These are phyloP conservation scores for Monilinia vaccinii-corymbosi DNA, from an alignment of 2,329 filamentous ascomycete species.

Conservation along the genomic window DNA sequence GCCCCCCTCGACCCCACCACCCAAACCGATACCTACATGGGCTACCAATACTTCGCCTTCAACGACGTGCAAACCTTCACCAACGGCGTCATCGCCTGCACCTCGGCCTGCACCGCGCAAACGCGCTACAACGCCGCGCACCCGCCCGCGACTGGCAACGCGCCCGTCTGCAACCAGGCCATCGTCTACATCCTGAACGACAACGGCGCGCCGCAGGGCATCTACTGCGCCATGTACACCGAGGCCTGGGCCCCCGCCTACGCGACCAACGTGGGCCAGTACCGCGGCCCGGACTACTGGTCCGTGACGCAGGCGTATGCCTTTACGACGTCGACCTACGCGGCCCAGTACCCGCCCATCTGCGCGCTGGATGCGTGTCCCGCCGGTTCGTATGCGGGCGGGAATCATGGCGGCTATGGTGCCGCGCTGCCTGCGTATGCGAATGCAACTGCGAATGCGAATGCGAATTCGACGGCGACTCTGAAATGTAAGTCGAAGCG, in stretches of 20 bases:
- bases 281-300: conserved; percentile 5
- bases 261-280: conserved; percentile 23
- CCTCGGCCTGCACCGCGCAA: conserved; percentile 30
- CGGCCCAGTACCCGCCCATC: neutral
- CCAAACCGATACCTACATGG: conserved; percentile 26
- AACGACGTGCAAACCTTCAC: conserved; percentile 13
- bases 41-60: conserved; percentile 24
- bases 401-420: conserved; percentile 2
- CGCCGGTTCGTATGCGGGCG: neutral
- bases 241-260: conserved; percentile 19
- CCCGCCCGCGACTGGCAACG: conserved; percentile 25
- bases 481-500: neutral
- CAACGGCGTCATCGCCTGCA: conserved; percentile 24
- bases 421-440: no score
- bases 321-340: neutral
- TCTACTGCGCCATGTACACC: conserved; percentile 30
- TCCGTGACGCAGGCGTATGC: conserved; percentile 1
- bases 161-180: conserved; percentile 32
- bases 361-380: conserved; percentile 1
- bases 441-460: neutral
- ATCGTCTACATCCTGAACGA: conserved; percentile 32
- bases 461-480: no score
- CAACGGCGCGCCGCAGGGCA: conserved; percentile 30
- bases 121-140: conserved; percentile 29
- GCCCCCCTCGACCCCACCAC: conserved; percentile 24